phyloP scores from a whole-genome alignment of 495 filamentous ascomycete species.

The Trichoderma reesei region DNA sequence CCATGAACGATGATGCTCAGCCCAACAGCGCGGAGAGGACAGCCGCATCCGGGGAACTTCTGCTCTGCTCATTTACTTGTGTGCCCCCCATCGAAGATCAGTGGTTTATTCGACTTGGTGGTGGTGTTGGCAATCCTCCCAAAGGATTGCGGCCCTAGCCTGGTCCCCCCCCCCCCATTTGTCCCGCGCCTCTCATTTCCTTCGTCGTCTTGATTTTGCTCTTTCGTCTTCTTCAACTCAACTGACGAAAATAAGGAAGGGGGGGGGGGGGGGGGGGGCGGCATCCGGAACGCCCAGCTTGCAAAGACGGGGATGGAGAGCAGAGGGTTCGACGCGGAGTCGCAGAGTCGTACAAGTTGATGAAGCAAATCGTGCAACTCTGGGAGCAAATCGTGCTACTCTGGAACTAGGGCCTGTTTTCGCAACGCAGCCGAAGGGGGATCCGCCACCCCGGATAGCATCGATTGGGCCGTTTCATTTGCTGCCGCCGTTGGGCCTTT shows the following conservation, averaged over 20 bases:
- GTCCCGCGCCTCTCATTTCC: no score
- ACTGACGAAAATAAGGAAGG: no score
- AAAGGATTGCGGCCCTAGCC: not conserved
- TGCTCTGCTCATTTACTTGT: not conserved
- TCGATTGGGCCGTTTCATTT: constrained; percentile 1
- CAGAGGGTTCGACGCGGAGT: not conserved
- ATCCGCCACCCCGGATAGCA: not conserved
- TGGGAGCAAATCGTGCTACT: not conserved
- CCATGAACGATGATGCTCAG: not conserved
- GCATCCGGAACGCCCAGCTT: not conserved
- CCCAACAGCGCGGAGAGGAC: not conserved
- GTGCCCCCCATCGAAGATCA: not conserved
- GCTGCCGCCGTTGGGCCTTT: not conserved
- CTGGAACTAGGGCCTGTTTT: not conserved
- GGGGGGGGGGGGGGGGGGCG: no score
- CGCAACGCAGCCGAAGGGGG: constrained; percentile 2
- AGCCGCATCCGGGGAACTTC: not conserved
- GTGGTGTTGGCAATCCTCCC: not conserved
- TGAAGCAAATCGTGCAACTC: not conserved
- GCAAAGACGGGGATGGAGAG: not conserved
- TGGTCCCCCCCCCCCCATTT: no score
- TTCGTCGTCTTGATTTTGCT: no score
- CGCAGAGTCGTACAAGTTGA: not conserved
- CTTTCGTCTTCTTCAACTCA: no score
- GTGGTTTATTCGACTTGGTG: not conserved